Conservation (phyloP, 441 rosid species). For the Eruca vesicaria region DNA sequence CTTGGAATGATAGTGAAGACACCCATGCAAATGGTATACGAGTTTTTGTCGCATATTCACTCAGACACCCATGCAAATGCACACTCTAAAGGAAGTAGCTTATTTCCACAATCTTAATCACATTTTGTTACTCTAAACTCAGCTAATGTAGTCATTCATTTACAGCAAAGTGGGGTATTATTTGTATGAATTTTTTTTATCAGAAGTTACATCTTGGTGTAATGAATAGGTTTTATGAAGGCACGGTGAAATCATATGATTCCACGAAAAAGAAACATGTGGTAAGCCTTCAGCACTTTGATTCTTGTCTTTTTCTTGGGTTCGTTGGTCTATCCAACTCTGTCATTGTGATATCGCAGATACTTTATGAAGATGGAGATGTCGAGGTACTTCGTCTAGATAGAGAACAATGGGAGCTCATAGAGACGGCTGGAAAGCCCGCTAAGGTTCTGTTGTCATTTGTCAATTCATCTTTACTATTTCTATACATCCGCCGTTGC, state of each 20-base stretch:
- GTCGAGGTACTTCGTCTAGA: conserved; percentile 89
- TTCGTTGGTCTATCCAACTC: not conserved
- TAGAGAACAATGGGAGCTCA: conserved; percentile 93
- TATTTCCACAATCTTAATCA: not conserved
- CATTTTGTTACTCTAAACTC: not conserved
- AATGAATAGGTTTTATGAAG: conserved; percentile 86
- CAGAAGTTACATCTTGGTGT: conserved; percentile 25
- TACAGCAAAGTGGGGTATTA: not conserved
- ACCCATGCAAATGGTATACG: not conserved
- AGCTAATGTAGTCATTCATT: conserved; percentile 4
- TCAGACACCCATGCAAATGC: conserved; percentile 11
- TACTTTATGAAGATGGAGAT: conserved; percentile 96
- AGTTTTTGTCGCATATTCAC: not conserved
- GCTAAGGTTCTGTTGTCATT: conserved; percentile 56
- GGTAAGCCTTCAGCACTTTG: conserved; percentile 50
- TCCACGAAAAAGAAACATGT: conserved; percentile 86
- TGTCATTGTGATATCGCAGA: conserved; percentile 42
- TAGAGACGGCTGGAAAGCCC: conserved; percentile 62
- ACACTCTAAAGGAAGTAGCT: not conserved
- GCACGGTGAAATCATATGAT: conserved; percentile 93
- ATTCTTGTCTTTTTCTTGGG: conserved; percentile 18
- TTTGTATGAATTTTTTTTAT: conserved; percentile 6
- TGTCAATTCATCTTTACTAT: conserved; percentile 9
- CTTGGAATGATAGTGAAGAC: conserved; percentile 16
- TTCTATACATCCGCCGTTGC: conserved; percentile 9